phyloP scores from a whole-genome alignment of 164 flowering plant species.

The Stephania yunnanensis region DNA sequence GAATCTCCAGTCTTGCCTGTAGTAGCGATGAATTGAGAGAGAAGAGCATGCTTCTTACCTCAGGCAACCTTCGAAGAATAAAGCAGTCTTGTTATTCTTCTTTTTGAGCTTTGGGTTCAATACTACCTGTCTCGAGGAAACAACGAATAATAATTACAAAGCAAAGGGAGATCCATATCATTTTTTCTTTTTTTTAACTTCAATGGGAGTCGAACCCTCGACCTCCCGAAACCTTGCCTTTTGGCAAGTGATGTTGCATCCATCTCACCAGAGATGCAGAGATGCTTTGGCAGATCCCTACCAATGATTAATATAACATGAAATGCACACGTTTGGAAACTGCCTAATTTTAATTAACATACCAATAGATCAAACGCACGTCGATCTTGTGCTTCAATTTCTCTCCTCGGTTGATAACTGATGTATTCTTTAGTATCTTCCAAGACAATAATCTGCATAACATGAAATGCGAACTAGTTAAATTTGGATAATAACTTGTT shows the following conservation, averaged over 20 bases:
- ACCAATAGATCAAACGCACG: constrained; percentile 90
- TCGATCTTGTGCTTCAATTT: constrained; percentile 62
- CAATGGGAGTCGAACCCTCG: too few species aligned
- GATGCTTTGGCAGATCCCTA: too few species aligned
- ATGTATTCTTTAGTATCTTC: constrained; percentile 88
- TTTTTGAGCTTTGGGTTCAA: constrained; percentile 75
- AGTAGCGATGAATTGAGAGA: background rate
- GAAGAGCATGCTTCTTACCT: constrained; percentile 39
- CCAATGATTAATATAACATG: background rate
- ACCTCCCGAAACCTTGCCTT: too few species aligned
- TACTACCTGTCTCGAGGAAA: constrained; percentile 59
- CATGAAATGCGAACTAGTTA: background rate
- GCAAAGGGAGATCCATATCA: constrained; percentile 9
- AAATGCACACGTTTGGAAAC: background rate
- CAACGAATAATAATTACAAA: constrained; percentile 18
- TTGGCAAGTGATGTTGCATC: too few species aligned
- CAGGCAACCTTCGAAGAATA: constrained; percentile 90
- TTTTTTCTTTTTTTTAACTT: too few species aligned
- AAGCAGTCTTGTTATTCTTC: constrained; percentile 61
- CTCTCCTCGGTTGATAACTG: constrained; percentile 65
- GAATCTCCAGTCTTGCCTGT: background rate
- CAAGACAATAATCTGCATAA: constrained; percentile 75
- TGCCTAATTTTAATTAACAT: constrained; percentile 19
- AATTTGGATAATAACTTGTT: background rate
- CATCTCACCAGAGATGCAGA: too few species aligned